Percentiles rank a stretch among this genome's conserved stretches.
Evolutionary conservation across 2,329 filamentous ascomycete species (phyloP).

Genomic region (Microascus cirrosus): DNA sequence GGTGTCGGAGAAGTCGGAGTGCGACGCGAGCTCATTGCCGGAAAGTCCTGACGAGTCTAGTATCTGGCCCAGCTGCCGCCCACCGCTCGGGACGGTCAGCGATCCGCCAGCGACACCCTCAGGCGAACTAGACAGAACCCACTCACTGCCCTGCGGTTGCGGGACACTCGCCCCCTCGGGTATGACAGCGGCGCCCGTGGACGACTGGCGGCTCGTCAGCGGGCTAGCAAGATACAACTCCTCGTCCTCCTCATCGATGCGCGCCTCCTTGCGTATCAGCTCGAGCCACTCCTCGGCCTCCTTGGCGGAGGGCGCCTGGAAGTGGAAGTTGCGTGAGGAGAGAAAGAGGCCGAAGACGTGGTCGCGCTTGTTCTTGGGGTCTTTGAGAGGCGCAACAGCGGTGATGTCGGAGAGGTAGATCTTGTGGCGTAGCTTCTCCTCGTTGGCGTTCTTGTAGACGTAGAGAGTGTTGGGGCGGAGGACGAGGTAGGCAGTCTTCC

Average conservation of each 20-base stretch:
- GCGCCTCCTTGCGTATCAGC: constrained; percentile 65
- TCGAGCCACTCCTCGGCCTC: constrained; percentile 84
- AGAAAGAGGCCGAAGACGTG: constrained; percentile 91
- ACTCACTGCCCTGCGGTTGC: constrained; percentile 20
- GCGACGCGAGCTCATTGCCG: constrained; percentile 60
- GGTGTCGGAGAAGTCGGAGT: constrained; percentile 77
- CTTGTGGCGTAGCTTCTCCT: constrained; percentile 81
- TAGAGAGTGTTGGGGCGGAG: constrained; percentile 83
- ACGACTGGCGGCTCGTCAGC: constrained; percentile 34
- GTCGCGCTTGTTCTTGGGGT: constrained; percentile 75
- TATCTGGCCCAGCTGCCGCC: constrained; percentile 48
- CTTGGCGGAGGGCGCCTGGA: constrained; percentile 61
- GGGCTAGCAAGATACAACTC: constrained; percentile 68
- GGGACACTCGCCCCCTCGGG: constrained; percentile 9
- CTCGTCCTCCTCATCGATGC: constrained; percentile 81
- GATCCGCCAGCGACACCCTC: constrained; percentile 35
- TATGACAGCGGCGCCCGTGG: constrained; percentile 1
- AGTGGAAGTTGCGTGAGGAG: constrained; percentile 80
- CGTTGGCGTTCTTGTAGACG: constrained; percentile 85
- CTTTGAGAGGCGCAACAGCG: constrained; percentile 77
- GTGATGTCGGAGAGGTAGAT: constrained; percentile 83
- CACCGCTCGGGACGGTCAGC: constrained; percentile 18
- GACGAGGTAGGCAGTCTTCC: constrained; percentile 84
- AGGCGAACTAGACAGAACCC: constrained; percentile 46
- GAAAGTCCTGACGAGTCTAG: constrained; percentile 53